A percentile compares a stretch with the other conserved stretches of the same genome.
Conservation (phyloP, 2,329 filamentous ascomycete species). For the Rutstroemia sp. region DNA sequence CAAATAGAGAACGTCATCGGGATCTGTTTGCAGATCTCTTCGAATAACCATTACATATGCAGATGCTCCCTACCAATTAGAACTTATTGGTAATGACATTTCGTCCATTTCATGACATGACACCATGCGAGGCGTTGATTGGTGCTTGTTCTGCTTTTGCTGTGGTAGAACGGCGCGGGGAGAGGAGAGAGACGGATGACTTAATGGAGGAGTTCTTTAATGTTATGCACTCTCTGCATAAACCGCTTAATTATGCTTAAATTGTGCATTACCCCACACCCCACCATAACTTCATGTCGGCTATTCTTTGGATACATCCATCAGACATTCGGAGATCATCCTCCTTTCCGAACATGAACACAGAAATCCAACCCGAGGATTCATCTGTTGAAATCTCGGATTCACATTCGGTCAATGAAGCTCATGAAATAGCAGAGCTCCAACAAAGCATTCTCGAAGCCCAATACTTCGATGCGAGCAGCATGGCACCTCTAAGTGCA, state of each 20-base stretch:
- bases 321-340: background rate
- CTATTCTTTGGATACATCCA: background rate
- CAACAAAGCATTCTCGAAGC: constrained; percentile 26
- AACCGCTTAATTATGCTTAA: background rate
- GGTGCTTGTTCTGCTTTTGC: too few relatives aligned
- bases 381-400: background rate
- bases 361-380: background rate
- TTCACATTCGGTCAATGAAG: constrained; percentile 24
- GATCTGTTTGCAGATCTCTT: too few relatives aligned
- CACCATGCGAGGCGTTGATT: background rate
- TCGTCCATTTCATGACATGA: too few relatives aligned
- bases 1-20: too few relatives aligned
- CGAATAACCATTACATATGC: too few relatives aligned
- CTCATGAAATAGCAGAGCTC: constrained; percentile 23
- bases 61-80: too few relatives aligned
- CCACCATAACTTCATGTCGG: constrained; percentile 1
- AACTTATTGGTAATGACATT: too few relatives aligned
- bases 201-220: background rate
- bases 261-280: constrained; percentile 5
- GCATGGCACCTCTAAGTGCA: constrained; percentile 28
- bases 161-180: too few relatives aligned
- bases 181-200: too few relatives aligned
- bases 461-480: constrained; percentile 28
- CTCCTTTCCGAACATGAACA: background rate
- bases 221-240: background rate